phyloP scores from a whole-genome alignment of 23 red algal genomes.

The Gracilaria domingensis region DNA sequence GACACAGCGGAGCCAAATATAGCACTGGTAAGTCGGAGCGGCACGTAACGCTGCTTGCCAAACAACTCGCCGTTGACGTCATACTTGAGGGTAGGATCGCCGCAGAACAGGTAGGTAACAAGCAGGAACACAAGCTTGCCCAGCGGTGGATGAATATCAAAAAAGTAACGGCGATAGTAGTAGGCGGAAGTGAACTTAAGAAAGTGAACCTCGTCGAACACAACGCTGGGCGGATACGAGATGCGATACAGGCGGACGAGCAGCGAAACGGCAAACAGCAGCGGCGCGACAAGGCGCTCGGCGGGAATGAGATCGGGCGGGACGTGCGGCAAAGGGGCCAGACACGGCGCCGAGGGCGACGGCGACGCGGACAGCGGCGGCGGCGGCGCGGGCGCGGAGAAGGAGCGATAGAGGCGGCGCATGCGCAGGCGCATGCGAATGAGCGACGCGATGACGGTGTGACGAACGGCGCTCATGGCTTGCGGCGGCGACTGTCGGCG shows the following conservation, averaged over 20 bases:
- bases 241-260: constrained; percentile 40
- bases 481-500: not conserved
- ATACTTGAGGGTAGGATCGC: constrained; percentile 53
- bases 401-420: constrained; percentile 15
- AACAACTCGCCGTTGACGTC: constrained; percentile 75
- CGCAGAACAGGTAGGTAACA: constrained; percentile 64
- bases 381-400: not conserved
- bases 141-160: constrained; percentile 99
- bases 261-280: constrained; percentile 42
- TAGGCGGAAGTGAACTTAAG: constrained; percentile 63
- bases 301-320: not conserved
- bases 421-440: constrained; percentile 17
- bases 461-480: constrained; percentile 24
- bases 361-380: not conserved
- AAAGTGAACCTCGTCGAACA: constrained; percentile 99
- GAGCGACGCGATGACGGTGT: constrained; percentile 29
- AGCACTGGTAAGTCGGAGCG: constrained; percentile 72
- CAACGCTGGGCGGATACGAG: constrained; percentile 78
- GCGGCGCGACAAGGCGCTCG: not conserved
- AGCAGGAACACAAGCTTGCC: constrained; percentile 89
- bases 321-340: constrained; percentile 28
- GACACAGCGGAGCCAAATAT: constrained; percentile 74
- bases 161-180: constrained; percentile 88
- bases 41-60: constrained; percentile 68
- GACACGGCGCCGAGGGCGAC: not conserved